Percentiles rank a stretch among this genome's conserved stretches.
These are phyloP conservation scores for Raphanus raphanistrum DNA, from an alignment of 345 rosid genomes.

Conservation along the genomic window DNA sequence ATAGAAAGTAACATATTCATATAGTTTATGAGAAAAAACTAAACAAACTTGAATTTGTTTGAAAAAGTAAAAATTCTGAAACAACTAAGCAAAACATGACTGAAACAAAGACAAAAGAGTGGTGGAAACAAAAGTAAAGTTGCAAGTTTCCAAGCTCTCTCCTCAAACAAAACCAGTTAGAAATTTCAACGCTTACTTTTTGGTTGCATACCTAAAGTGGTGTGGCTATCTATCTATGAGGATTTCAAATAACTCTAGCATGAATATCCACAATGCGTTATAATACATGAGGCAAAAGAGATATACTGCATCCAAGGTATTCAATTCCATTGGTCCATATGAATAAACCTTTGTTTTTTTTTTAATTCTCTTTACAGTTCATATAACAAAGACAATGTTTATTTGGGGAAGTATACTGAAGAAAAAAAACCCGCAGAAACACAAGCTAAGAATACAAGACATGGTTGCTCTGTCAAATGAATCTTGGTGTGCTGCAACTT, in stretches of 20 bases:
- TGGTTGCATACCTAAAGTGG: background rate
- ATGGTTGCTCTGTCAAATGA: constrained; percentile 19
- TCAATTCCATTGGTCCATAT: background rate
- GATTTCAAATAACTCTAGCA: background rate
- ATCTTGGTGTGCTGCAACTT: constrained; percentile 1
- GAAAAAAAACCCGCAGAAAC: background rate
- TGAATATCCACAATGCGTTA: background rate
- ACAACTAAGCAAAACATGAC: background rate
- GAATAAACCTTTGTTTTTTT: background rate
- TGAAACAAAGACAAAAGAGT: background rate
- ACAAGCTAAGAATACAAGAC: constrained; percentile 22
- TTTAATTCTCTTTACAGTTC: background rate
- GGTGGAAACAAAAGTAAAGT: background rate
- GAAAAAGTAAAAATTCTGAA: background rate
- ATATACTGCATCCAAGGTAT: background rate
- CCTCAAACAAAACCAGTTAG: background rate
- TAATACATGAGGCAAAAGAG: background rate
- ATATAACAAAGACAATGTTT: background rate
- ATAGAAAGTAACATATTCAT: background rate
- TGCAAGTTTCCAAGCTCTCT: background rate
- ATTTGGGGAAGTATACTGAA: background rate
- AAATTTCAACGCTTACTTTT: background rate
- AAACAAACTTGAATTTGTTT: background rate
- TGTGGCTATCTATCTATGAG: background rate
- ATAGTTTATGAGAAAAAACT: background rate